Evolutionary conservation across 2,329 filamentous ascomycete genomes (phyloP).

Genomic region (Rosellinia necatrix): DNA sequence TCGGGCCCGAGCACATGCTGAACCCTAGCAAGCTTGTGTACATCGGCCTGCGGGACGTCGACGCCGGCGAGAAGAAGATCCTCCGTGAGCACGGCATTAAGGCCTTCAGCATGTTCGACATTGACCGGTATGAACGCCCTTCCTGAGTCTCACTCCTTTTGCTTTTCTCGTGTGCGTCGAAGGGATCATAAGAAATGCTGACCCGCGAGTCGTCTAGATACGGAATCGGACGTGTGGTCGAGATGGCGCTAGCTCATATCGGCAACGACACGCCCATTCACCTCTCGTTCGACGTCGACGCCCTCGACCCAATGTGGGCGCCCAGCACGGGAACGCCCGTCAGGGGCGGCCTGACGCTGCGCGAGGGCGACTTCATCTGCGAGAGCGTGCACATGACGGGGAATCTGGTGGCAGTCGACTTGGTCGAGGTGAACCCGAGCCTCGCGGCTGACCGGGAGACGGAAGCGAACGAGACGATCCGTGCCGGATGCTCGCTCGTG

Average conservation of each 20-base stretch:
- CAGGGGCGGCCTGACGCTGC: constrained; percentile 86
- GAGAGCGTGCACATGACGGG: constrained; percentile 83
- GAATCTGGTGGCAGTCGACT: constrained; percentile 76
- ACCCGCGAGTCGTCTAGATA: constrained; percentile 58
- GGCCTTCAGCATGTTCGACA: constrained; percentile 98
- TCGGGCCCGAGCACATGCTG: constrained; percentile 71
- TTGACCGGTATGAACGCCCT: constrained; percentile 86
- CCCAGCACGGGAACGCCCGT: constrained; percentile 96
- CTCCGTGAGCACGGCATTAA: constrained; percentile 87
- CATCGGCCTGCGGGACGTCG: constrained; percentile 92
- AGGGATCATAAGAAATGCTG: not conserved
- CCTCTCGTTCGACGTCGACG: constrained; percentile 96
- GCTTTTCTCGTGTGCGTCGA: not conserved
- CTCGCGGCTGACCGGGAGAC: constrained; percentile 62
- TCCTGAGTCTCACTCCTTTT: too few species aligned
- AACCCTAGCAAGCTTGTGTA: constrained; percentile 90
- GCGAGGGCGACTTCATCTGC: constrained; percentile 97
- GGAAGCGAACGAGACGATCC: constrained; percentile 82
- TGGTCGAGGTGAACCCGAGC: constrained; percentile 81
- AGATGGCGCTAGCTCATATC: constrained; percentile 97
- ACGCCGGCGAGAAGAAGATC: constrained; percentile 91
- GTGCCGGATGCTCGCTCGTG: constrained; percentile 89
- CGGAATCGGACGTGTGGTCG: constrained; percentile 93
- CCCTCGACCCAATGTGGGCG: constrained; percentile 93
- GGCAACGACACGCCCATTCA: constrained; percentile 95